Evolutionary conservation across 495 filamentous ascomycete species (phyloP), one percentile per base, ranked within the genome.

Genomic region (Xylaria venustula): DNA sequence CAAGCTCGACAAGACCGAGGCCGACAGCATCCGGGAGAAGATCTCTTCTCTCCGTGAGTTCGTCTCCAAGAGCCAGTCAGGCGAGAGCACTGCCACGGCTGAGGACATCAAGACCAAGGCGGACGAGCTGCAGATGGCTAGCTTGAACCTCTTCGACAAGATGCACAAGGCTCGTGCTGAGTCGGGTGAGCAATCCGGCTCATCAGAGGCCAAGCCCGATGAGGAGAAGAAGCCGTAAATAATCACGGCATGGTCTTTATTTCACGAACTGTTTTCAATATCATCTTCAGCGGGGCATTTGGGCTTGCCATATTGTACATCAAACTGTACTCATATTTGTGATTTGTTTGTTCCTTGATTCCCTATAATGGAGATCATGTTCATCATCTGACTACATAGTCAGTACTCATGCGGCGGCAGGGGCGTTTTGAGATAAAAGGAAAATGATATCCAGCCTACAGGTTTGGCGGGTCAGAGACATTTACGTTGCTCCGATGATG

Each of bases 141-240:
- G 90, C 79, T 83, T 98, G 80, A 96, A 88, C 75, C 86, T 98
- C 65, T 98, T 98, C 78, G 94, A 98, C 83, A 97, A 98, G 89
- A 96, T 98, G 91, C 94, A 98, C 87, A 95, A 95, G 84, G 92
- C 95, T 50, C 86, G 91, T 64, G 68, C 76, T 64, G 91, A 93
- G 82, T 69, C 75, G 7, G 66, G 75, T 58, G 83, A 90, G 75
- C 61, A 73, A 58, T 61, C 69, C 48, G 55, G 75, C 56, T 69
- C 65, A 54, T 67, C 68, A 22, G 88, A 93, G 78, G 87, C 88
- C 62, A 92, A 97, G 86, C 95, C 92, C 81, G 94, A 96, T 84
- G 78, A 79, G 47, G 77, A 80, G 71, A 69, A 73, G 78, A 84
- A 83, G 76, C 72, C 73, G 55, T 79, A 71, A 81, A 50, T 15